Percentiles rank a stretch among this genome's conserved stretches.
phyloP scores from a whole-genome alignment of 352 stramenopile species.

The Proteromonas lacertae region DNA sequence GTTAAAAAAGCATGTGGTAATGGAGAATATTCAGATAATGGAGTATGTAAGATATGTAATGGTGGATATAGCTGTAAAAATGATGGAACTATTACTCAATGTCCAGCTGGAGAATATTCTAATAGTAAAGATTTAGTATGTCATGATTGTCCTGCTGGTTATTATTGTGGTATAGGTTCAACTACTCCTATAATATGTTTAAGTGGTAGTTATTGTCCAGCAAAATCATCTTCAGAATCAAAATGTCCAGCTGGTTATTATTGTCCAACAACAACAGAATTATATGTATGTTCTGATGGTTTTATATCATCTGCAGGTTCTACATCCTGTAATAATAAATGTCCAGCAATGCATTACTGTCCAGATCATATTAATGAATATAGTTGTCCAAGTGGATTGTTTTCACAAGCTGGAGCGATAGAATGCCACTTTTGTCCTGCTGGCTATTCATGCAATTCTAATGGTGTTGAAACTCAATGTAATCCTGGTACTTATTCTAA shows the following conservation, averaged over 20 bases:
- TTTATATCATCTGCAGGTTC: no score
- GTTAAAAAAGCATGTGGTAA: no score
- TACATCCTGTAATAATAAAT: no score
- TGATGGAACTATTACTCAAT: no score
- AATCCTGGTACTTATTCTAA: conserved; percentile 23
- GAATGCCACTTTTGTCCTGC: conserved; percentile 10
- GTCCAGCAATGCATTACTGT: no score
- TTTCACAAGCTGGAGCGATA: conserved; percentile 2
- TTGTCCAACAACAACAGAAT: conserved; percentile 21
- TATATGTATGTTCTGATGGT: no score
- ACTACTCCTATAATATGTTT: conserved; percentile 11
- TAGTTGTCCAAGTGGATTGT: conserved; percentile 1
- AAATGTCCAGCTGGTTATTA: no score
- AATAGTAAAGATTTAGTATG: conserved; percentile 27
- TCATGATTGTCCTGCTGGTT: conserved; percentile 30
- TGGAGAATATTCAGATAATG: no score
- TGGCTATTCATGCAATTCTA: conserved; percentile 8
- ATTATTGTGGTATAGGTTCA: conserved; percentile 26
- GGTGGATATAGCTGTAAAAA: no score
- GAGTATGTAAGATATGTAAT: no score
- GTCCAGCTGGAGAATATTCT: conserved; percentile 29
- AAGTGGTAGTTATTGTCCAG: conserved; percentile 26
- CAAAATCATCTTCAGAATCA: no score
- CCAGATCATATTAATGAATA: no score
- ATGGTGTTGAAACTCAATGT: conserved; percentile 5